A percentile compares a stretch with the other conserved stretches of the same genome.
Conservation (phyloP, 495 filamentous ascomycete species). For the Sordaria brevicollis region DNA sequence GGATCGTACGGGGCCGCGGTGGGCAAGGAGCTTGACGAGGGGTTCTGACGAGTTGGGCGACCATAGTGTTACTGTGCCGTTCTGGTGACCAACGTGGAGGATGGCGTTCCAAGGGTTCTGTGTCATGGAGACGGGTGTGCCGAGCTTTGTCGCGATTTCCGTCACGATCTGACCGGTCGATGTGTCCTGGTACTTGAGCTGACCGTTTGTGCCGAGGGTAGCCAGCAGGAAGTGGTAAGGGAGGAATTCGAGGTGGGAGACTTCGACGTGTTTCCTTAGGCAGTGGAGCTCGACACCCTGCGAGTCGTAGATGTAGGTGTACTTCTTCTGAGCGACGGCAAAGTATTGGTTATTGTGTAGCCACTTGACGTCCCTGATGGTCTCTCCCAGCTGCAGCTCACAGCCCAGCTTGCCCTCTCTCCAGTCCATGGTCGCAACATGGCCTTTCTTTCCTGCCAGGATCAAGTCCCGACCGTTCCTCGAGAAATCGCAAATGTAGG, state of each 20-base stretch:
- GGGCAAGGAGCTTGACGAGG: slow-evolving; percentile 87
- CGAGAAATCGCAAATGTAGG: slow-evolving; percentile 80
- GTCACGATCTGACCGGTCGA: slow-evolving; percentile 79
- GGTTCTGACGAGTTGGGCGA: slow-evolving; percentile 84
- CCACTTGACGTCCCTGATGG: slow-evolving; percentile 80
- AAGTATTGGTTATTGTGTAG: slow-evolving; percentile 94
- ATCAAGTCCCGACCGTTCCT: slow-evolving; percentile 78
- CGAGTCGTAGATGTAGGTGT: slow-evolving; percentile 83
- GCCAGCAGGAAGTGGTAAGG: slow-evolving; percentile 93
- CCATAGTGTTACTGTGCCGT: slow-evolving; percentile 89
- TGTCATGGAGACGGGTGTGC: slow-evolving; percentile 69
- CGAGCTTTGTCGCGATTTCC: slow-evolving; percentile 73
- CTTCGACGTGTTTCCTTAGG: slow-evolving; percentile 78
- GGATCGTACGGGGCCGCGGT: slow-evolving; percentile 83
- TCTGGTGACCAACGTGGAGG: slow-evolving; percentile 83
- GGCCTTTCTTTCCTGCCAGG: slow-evolving; percentile 81
- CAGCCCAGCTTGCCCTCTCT: slow-evolving; percentile 79
- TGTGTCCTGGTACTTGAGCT: slow-evolving; percentile 89
- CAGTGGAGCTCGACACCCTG: slow-evolving; percentile 86
- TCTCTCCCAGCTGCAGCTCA: slow-evolving; percentile 84
- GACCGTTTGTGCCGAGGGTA: slow-evolving; percentile 73
- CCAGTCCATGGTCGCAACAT: slow-evolving; percentile 97
- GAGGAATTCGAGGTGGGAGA: slow-evolving; percentile 90
- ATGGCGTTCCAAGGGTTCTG: slow-evolving; percentile 91
- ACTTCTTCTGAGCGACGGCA: slow-evolving; percentile 96